Evolutionary conservation across 2,329 filamentous ascomycete species (phyloP), one percentile per base, ranked within the genome.

Genomic region (Alternaria sp.): DNA sequence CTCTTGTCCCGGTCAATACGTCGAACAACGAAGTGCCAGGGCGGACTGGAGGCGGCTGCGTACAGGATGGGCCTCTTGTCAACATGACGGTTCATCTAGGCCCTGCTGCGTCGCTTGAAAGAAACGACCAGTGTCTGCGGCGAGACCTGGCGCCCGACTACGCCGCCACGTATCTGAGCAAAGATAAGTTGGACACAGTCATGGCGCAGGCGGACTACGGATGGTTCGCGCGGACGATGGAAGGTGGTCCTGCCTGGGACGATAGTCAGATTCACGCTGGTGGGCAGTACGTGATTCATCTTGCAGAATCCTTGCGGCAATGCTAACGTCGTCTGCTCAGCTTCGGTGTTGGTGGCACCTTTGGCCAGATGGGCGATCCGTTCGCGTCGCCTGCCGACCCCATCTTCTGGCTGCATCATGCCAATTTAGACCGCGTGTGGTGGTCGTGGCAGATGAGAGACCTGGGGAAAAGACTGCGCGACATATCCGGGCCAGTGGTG

Each of bases 151-250:
- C 33, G 33, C 33, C 33, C 15, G 33, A 41, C 15, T 41, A 41
- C 15, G 33, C 46, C 11, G 46, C 46, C 6, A 26, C 15, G 2
- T 28, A 28, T 26, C 3, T 66, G 23, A 25, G 49, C 14, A 59
- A 10, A 18, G 49, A 33, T 7, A 50, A 61, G 25, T 12, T 55
- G 20, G 47, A 58, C n/a, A 11, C 28, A 26, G 65, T 59, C 14
- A 7, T 58, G 30, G 44, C 23, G 11, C 56, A 65, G 47, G 57
- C 64, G 53, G 55, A 66, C 49, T 50, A 63, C 58, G 62, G 58
- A n/a, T 49, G 50, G 50, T 57, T 64, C 30, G 46, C 50, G 9
- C 44, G 58, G 2, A 58, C 51, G 26, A n/a, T 61, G 10, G 57
- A 64, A 18, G 58, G 61, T 14, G 61, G 61, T 10, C 37, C 50